Conservation (phyloP, 2,329 filamentous ascomycete genomes). For the Nemania abortiva region DNA sequence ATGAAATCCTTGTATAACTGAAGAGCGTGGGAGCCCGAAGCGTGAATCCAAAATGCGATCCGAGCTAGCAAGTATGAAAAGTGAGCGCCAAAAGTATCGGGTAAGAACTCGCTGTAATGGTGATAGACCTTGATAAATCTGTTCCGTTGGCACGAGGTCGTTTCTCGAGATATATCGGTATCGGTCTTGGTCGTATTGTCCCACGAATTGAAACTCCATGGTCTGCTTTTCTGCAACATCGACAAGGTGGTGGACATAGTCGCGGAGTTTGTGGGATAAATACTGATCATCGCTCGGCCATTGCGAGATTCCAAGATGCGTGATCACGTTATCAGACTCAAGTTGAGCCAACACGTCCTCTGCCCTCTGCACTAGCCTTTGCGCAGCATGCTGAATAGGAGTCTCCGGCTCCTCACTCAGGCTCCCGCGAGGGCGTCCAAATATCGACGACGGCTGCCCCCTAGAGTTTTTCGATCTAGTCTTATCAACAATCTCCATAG, state of each 20-base stretch:
- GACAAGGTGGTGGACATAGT: constrained; percentile 1
- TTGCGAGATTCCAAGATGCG: constrained; percentile 36
- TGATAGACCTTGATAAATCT: constrained; percentile 25
- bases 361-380: constrained; percentile 42
- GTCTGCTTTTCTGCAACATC: background rate
- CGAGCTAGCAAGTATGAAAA: background rate
- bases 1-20: background rate
- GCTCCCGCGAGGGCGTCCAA: constrained; percentile 58
- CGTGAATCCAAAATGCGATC: background rate
- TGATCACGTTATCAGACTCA: constrained; percentile 48
- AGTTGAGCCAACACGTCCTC: constrained; percentile 34
- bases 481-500: constrained; percentile 12
- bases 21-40: no score
- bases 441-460: constrained; percentile 15
- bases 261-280: background rate
- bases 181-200: constrained; percentile 36
- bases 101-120: constrained; percentile 45
- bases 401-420: constrained; percentile 52
- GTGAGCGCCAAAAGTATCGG: constrained; percentile 23
- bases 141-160: constrained; percentile 15
- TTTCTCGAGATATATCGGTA: constrained; percentile 37
- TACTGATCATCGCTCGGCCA: constrained; percentile 23
- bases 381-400: constrained; percentile 45
- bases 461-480: background rate
- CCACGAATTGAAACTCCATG: background rate